These are phyloP conservation scores for Boletellus emodensis DNA, from an alignment of 768 basidiomycete species.

Conservation along the genomic window DNA sequence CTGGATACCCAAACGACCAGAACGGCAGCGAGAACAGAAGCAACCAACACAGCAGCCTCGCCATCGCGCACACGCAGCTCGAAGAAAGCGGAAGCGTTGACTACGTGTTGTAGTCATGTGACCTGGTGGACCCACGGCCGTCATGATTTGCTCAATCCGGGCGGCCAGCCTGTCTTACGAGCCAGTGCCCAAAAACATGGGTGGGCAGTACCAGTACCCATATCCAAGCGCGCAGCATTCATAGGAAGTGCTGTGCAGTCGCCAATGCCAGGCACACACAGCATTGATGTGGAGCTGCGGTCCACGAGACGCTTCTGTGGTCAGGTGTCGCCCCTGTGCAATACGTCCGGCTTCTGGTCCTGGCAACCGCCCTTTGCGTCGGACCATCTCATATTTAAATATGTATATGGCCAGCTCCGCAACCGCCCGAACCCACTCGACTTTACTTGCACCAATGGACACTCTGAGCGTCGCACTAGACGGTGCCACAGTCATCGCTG, in stretches of 20 bases:
- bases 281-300: too few relatives aligned
- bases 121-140: not conserved
- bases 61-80: not conserved
- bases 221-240: too few relatives aligned
- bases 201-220: too few relatives aligned
- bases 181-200: too few relatives aligned
- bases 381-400: not conserved
- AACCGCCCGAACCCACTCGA: not conserved
- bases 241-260: too few relatives aligned
- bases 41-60: constrained; percentile 25
- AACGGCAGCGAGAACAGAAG: constrained; percentile 22
- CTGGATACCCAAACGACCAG: constrained; percentile 14
- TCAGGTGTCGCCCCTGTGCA: too few relatives aligned
- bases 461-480: constrained; percentile 38
- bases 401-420: not conserved
- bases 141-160: too few relatives aligned
- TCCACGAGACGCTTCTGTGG: too few relatives aligned
- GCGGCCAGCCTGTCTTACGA: too few relatives aligned
- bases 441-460: constrained; percentile 16
- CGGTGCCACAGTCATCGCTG: constrained; percentile 44
- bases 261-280: too few relatives aligned
- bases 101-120: not conserved
- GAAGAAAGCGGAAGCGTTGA: not conserved
- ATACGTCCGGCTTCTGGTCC: too few relatives aligned
- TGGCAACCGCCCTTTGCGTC: too few relatives aligned